These are phyloP conservation scores for Neurospora hispaniola DNA, from an alignment of 495 filamentous ascomycete species.

Conservation along the genomic window DNA sequence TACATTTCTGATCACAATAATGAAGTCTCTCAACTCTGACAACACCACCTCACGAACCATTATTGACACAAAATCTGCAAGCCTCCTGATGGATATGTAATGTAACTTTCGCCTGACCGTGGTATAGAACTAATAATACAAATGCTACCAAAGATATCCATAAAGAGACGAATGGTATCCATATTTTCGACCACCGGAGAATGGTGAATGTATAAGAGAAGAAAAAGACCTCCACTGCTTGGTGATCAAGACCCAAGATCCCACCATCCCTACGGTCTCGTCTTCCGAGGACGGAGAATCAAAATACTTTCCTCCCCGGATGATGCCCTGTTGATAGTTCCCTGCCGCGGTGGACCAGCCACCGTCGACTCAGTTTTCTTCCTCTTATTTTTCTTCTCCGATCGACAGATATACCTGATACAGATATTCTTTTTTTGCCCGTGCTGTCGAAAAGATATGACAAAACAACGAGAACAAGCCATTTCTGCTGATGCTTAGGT, in stretches of 20 bases:
- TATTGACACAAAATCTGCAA: not conserved
- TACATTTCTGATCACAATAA: not conserved
- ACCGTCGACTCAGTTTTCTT: not conserved
- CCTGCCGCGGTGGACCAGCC: not conserved
- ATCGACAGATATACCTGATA: not conserved
- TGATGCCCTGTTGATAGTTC: not conserved
- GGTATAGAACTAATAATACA: not conserved
- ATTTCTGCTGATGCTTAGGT: not conserved
- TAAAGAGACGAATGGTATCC: not conserved
- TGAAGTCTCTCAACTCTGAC: not conserved
- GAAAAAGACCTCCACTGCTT: not conserved
- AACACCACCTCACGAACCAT: not conserved
- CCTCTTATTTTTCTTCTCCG: not conserved
- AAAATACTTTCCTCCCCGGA: not conserved
- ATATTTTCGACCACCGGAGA: not conserved
- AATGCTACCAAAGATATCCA: not conserved
- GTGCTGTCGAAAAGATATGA: not conserved
- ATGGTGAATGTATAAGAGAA: not conserved
- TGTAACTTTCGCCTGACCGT: not conserved
- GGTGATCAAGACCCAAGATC: not conserved
- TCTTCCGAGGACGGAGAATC: not conserved
- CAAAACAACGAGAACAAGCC: not conserved
- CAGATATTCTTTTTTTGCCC: not conserved
- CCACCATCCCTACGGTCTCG: not conserved
- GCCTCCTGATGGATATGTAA: not conserved